Conservation (phyloP, 495 filamentous ascomycete genomes). For the Podospora pseudopauciseta region DNA sequence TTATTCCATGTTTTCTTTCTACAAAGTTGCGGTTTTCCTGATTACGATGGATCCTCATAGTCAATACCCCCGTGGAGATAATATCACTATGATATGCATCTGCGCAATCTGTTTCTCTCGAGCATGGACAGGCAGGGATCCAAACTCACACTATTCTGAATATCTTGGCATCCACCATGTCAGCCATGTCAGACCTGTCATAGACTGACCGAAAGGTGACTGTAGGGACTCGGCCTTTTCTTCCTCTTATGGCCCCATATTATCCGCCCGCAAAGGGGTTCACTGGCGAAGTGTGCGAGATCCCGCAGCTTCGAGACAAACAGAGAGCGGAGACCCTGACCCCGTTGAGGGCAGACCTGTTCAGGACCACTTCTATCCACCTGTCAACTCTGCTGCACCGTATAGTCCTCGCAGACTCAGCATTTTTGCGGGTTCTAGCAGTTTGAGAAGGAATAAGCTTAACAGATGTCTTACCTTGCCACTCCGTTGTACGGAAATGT, state of each 20-base stretch:
- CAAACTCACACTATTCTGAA: neutral
- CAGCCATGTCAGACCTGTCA: neutral
- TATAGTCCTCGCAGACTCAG: too few relatives aligned
- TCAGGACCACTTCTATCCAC: neutral
- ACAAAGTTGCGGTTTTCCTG: neutral
- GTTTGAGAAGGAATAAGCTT: too few relatives aligned
- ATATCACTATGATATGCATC: neutral
- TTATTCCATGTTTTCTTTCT: neutral
- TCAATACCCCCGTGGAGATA: neutral
- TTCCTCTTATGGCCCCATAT: neutral
- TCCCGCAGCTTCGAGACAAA: neutral
- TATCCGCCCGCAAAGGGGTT: neutral
- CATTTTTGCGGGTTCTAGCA: neutral
- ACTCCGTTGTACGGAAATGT: neutral
- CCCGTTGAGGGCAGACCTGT: neutral
- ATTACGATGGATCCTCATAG: too few relatives aligned
- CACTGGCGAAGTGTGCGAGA: neutral
- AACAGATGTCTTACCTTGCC: neutral
- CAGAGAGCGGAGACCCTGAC: neutral
- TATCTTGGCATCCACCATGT: neutral
- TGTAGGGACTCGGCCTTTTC: neutral
- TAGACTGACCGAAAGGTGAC: neutral
- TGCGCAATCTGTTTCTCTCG: neutral
- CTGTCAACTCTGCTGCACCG: neutral
- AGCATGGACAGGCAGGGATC: neutral